Base-by-base conservation (phyloP, 257 asterid genomes). In the Salvia splendens region DNA sequence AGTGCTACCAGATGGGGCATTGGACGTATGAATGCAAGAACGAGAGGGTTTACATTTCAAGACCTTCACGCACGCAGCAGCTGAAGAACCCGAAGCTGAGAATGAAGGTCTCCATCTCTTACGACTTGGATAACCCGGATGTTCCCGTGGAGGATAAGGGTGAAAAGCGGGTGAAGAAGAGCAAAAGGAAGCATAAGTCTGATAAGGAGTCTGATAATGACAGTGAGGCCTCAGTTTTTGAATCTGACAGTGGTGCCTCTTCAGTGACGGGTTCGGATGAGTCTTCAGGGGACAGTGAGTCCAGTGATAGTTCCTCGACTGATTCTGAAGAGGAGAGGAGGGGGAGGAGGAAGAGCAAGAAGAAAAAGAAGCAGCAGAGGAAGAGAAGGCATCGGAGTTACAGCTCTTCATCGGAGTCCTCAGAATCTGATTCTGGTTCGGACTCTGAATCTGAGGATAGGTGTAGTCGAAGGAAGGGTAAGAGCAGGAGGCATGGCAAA, bases 1-100 rank as follows among this genome's bases (percentile, higher is more conserved):
- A 88, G 75, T 92, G 98, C 75, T 93, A 74, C 75, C 97, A 90
- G 71, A 49, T 87, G 2, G 96, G 95, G 54, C 96, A 88, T 74
- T 90, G 98, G 98, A 93, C 98, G 0, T 92, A 93, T 16, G 98
- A 90, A 78, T 90, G 98, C 81, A 85, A 86, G 89, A 87, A 90
- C 4, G 97, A 90, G 65, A 78, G 98, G 74, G 97, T 93, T 35
- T 93, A 90, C 63, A 83, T 93, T 43, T 90, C 98, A 35, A 73
- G 97, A 3, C 97, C 97, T 1, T 93, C 96, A 5, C 89, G 97
- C 1, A 86, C 96, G 0, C 96, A 90, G 84, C 98, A 87, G 42
- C 74, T 89, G 74, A 93, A 89, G 73, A 93, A 93, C 79, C 98
- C 98, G 0, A 88, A 86, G 65, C 82, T 90, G 48, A 82, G 97